A percentile compares a stretch with the other conserved stretches of the same genome.
phyloP scores from a whole-genome alignment of 75 land plant species.

The Isoetes taiwanensis region DNA sequence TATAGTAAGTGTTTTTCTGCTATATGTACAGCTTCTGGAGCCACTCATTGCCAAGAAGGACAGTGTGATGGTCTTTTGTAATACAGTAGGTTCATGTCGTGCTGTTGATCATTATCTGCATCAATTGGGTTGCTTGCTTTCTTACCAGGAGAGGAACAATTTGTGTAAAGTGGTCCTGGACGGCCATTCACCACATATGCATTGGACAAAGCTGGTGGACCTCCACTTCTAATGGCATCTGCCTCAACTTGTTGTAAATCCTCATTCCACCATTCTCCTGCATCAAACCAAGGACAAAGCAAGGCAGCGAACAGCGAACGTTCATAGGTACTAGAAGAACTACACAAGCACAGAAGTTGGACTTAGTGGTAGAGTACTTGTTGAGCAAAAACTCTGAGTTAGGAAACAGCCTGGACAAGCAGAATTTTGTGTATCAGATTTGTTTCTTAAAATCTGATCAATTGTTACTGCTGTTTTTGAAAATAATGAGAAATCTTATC shows the following conservation, averaged over 20 bases:
- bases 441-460: no score
- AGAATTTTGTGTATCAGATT: no score
- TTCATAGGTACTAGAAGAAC: no score
- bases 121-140: conserved; percentile 1
- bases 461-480: no score
- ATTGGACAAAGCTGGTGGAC: conserved; percentile 25
- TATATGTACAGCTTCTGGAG: conserved; percentile 4
- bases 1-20: no score
- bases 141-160: conserved; percentile 30
- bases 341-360: no score
- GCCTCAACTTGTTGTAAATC: conserved; percentile 33
- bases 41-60: not conserved
- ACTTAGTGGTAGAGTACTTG: no score
- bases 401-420: no score
- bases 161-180: conserved; percentile 52
- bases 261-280: conserved; percentile 74
- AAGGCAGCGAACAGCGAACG: no score
- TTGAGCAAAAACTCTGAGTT: no score
- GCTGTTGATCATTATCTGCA: conserved; percentile 5
- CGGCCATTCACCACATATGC: conserved; percentile 45
- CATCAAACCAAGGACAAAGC: no score
- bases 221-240: conserved; percentile 18
- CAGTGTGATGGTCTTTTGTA: conserved; percentile 3
- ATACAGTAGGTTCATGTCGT: not conserved
- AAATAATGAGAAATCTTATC: no score